phyloP scores from a whole-genome alignment of 2,329 filamentous ascomycete species.

The Sporothrix brasiliensis region DNA sequence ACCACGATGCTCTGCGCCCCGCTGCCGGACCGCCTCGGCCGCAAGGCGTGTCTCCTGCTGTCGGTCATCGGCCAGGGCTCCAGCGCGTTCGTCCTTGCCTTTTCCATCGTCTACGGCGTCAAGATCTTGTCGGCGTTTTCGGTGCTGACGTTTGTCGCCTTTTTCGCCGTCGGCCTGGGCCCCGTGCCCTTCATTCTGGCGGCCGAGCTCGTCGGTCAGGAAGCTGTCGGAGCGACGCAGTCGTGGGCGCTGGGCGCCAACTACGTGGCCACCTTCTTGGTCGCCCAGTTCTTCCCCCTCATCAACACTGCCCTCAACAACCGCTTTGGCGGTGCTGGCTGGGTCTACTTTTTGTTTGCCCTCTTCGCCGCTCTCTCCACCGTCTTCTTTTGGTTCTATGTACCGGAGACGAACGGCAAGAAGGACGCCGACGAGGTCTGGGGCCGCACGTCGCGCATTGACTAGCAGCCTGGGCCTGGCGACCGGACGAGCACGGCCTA shows the following conservation, averaged over 20 bases:
- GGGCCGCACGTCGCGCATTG: slow-evolving; percentile 65
- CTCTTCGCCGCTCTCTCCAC: slow-evolving; percentile 69
- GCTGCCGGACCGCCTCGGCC: slow-evolving; percentile 81
- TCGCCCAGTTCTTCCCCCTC: slow-evolving; percentile 93
- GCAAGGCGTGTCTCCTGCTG: slow-evolving; percentile 79
- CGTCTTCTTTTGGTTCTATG: slow-evolving; percentile 69
- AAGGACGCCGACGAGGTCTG: slow-evolving; percentile 86
- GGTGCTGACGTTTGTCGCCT: slow-evolving; percentile 82
- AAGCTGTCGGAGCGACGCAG: slow-evolving; percentile 89
- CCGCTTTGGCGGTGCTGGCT: slow-evolving; percentile 68
- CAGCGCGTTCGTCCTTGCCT: slow-evolving; percentile 73
- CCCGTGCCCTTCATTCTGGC: slow-evolving; percentile 94
- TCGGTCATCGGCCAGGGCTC: slow-evolving; percentile 84
- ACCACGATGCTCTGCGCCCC: slow-evolving; percentile 82
- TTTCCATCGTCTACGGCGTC: slow-evolving; percentile 74
- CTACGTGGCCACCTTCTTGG: slow-evolving; percentile 86
- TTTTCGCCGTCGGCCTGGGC: slow-evolving; percentile 87
- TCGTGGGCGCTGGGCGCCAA: slow-evolving; percentile 85
- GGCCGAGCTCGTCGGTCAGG: slow-evolving; percentile 84
- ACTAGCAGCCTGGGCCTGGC: slow-evolving; percentile 43
- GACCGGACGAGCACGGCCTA: too few species aligned
- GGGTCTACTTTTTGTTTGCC: slow-evolving; percentile 91
- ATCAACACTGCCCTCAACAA: slow-evolving; percentile 73
- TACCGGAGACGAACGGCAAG: slow-evolving; percentile 90
- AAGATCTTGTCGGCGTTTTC: slow-evolving; percentile 78